Conservation (phyloP, 129 eudicot genomes). For the Escallonia herrerae region DNA sequence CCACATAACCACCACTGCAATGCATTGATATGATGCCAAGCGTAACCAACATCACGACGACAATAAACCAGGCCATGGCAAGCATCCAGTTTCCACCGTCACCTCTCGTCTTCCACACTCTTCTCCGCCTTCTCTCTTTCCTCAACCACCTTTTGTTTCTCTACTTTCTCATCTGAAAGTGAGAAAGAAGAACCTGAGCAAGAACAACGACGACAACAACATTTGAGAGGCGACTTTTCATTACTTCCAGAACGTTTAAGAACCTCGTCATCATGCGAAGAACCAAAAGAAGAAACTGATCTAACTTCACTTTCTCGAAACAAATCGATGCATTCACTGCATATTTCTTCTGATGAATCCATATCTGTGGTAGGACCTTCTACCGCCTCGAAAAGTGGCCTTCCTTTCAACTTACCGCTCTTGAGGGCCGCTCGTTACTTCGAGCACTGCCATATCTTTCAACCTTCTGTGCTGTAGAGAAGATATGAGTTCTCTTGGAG, state of each 20-base stretch:
- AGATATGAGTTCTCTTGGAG: conserved; percentile 39
- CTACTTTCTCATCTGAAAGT: conserved; percentile 2
- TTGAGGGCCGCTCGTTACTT: conserved; percentile 19
- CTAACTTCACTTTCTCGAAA: conserved; percentile 19
- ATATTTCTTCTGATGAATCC: conserved; percentile 1
- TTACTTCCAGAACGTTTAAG: not conserved
- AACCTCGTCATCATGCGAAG: conserved; percentile 2
- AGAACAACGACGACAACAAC: not conserved
- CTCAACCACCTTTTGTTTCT: not conserved
- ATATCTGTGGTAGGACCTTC: not conserved
- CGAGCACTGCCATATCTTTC: conserved; percentile 22
- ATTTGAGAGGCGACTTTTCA: not conserved
- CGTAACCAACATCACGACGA: not conserved
- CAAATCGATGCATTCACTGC: conserved; percentile 14
- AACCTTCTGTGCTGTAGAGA: conserved; percentile 21
- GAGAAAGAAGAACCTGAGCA: conserved; percentile 2
- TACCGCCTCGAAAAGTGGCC: conserved; percentile 27
- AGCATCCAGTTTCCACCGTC: conserved; percentile 3
- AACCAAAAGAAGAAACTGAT: conserved; percentile 12
- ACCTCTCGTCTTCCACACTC: not conserved
- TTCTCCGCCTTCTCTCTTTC: not conserved
- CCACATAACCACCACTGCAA: conserved; percentile 10
- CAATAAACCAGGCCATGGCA: conserved; percentile 14
- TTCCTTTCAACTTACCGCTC: conserved; percentile 31
- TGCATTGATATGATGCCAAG: conserved; percentile 9